Base-by-base conservation (phyloP, 1,139 yeast genomes). In the Oligophagozyma castellii region DNA sequence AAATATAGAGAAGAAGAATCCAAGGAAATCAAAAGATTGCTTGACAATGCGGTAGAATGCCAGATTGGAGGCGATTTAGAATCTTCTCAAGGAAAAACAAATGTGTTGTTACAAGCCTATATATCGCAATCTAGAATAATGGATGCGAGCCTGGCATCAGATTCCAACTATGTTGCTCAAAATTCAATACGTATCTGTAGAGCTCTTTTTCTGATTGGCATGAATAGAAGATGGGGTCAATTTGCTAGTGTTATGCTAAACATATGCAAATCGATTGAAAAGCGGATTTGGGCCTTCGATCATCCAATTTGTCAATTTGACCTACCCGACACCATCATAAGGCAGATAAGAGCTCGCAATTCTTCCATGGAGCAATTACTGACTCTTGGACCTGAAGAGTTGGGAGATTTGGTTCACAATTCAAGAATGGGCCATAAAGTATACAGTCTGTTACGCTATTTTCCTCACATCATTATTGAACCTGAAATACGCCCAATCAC, bases 401-500 rank as follows among this genome's bases (percentile, higher is more conserved):
- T 92, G 28, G 98, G 98, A 3, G 95, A 83, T 29, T 56, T 86
- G 31, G 89, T 84, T 3, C 95, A 83, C 47, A 89, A 89, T 46
- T 57, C 59, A 21, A 67, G 74, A 23, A 67, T 80, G 70, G 98
- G 95, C 0, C 49, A 59, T 10, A 63, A 64, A 3, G 48, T 92
- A 10, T 70, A 70, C 39, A 66, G 67, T 22, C 52, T 78, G 26
- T 59, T 83, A 21, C 73, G 75, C 3, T 59, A 76, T 33, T 80
- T 92, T 42, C 99, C 99, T 0, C 63, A 63, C 19, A 55, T 92
- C 27, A 61, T 66, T 12, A 61, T 89, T 25, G 78, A 74, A 21
- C 77, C 89, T 3, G 93, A 80, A 36, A 73, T 84, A n/a, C 80
- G 81, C 38, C 98, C 99, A 0, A 75, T 92, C 19, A 83, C 98